Base-by-base conservation (phyloP, 179 eudicot genomes). In the Drosera spatulata region DNA sequence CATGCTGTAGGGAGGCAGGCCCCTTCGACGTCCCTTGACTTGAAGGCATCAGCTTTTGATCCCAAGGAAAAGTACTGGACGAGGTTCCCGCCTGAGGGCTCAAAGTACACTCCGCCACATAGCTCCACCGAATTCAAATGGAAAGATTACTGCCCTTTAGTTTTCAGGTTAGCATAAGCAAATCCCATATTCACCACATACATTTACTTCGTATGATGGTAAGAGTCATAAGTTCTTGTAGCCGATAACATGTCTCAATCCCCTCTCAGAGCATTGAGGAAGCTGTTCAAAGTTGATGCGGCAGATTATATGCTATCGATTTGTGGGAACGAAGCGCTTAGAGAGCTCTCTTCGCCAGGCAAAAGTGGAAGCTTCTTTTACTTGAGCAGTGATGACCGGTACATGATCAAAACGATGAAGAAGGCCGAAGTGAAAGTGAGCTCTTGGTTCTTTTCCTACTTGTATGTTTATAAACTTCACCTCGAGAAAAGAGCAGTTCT, bases 121-220 rank as follows among this genome's bases (percentile, higher is more conserved):
- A 87, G 69, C 56, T 90, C 99, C 3, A 73, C 79, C 69, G 99
- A 90, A 11, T 94, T 94, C 69, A 90, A 72, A 72, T 94, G 99
- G 99, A 94, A 94, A 58, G 99, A 94, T 61, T 94, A 94, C 56
- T 90, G 94, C 67, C 99, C 99, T 53, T 68, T 90, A 63, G 95
- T 94, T 71, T 94, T 94, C 82, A 90, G 99, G 99, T 90, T 56
- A 64, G 80, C 47, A 13, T 65, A n/a, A 53, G 61, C 39, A 13
- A 10, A 49, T 44, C 37, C 38, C 7, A 10, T 0, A 58, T n/a
- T 53, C 56, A 15, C 14, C 6, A 7, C 37, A 38, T 15, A 14
- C 1, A 6, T 53, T 14, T 6, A 44, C 2, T 9, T 2, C 75
- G 33, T 22, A 22, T 22, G 33, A 22, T 22, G 33, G 33, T 22